phyloP scores from a whole-genome alignment of 192 early-diverging fungal genomes.

The Funneliformis mosseae region DNA sequence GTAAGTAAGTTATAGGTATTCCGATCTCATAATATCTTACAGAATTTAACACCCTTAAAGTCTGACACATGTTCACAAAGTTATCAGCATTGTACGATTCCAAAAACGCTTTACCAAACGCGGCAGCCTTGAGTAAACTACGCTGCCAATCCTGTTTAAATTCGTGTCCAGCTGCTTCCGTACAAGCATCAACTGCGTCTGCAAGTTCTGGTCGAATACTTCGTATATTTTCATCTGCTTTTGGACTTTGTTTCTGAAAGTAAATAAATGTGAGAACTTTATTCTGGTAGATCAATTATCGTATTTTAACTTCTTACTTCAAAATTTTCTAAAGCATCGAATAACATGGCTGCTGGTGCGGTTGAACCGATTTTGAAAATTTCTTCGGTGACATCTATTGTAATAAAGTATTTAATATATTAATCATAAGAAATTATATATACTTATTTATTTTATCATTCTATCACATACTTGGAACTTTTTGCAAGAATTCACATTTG shows the following conservation, averaged over 20 bases:
- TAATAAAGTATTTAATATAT: not conserved
- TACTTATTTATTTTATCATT: slow-evolving; percentile 37
- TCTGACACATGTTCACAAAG: slow-evolving; percentile 87
- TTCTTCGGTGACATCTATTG: slow-evolving; percentile 67
- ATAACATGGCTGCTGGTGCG: slow-evolving; percentile 89
- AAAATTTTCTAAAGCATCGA: slow-evolving; percentile 76
- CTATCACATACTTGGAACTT: slow-evolving; percentile 72
- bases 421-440: not conserved
- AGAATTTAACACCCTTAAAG: slow-evolving; percentile 86
- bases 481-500: slow-evolving; percentile 84
- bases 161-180: slow-evolving; percentile 92
- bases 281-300: slow-evolving; percentile 8
- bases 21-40: slow-evolving; percentile 84
- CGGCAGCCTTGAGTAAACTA: slow-evolving; percentile 83
- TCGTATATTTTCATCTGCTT: slow-evolving; percentile 95
- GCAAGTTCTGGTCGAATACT: slow-evolving; percentile 79
- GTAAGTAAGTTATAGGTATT: slow-evolving; percentile 84
- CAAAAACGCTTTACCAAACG: slow-evolving; percentile 92
- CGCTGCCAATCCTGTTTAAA: slow-evolving; percentile 78
- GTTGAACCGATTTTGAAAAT: slow-evolving; percentile 97
- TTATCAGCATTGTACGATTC: slow-evolving; percentile 82
- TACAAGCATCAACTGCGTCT: slow-evolving; percentile 87
- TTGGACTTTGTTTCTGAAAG: slow-evolving; percentile 69
- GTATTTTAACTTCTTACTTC: slow-evolving; percentile 53
- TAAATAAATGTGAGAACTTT: not conserved